Conservation (phyloP, 805 yeast genomes). For the Debaryomyces tyrocola region DNA sequence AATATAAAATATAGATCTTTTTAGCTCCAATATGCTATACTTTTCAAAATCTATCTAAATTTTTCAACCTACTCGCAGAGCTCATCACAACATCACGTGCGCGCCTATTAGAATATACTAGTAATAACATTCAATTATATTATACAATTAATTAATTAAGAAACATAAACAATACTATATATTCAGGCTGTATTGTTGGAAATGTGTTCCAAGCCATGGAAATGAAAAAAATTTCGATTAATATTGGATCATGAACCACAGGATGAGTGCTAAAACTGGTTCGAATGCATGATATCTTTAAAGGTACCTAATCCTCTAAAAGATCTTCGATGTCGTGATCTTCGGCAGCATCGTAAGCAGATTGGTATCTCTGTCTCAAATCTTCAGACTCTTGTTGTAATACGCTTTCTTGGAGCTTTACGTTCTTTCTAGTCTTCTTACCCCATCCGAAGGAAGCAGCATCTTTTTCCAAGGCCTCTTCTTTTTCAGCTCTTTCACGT, state of each 20-base stretch:
- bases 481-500: conserved; percentile 33
- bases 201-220: too few species aligned
- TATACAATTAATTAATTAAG: background rate
- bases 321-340: conserved; percentile 72
- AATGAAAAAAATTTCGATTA: too few species aligned
- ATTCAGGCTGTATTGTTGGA: too few species aligned
- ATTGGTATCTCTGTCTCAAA: conserved; percentile 42
- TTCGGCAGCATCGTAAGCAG: conserved; percentile 48
- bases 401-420: conserved; percentile 53
- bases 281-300: background rate
- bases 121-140: background rate
- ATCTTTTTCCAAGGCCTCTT: conserved; percentile 28
- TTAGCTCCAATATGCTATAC: background rate
- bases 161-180: background rate
- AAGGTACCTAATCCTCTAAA: conserved; percentile 49
- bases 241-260: too few species aligned
- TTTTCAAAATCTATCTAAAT: background rate
- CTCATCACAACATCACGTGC: conserved; percentile 4
- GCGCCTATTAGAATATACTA: background rate
- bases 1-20: background rate
- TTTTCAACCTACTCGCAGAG: conserved; percentile 3
- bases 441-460: conserved; percentile 76
- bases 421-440: conserved; percentile 63
- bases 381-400: conserved; percentile 47
- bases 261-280: too few species aligned